Evolutionary conservation across 2,329 filamentous ascomycete genomes (phyloP), one percentile per base, ranked within the genome.

Genomic region (Phyllosticta capitalensis): DNA sequence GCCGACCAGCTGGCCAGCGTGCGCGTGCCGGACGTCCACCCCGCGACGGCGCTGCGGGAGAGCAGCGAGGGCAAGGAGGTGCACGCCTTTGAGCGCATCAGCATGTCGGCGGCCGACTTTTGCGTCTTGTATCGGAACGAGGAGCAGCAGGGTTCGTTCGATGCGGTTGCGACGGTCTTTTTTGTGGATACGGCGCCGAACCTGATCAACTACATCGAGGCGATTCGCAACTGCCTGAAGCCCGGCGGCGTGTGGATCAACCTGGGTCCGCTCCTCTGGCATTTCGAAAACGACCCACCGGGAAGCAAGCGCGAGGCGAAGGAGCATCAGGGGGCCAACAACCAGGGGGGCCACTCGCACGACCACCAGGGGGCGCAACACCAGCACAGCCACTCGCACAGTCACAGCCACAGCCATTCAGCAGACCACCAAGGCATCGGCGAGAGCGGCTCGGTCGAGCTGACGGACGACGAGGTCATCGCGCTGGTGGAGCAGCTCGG

Each of bases 151-250:
- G 80, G 79, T 0, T 67, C 72, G 0, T 97, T 91, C 71, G 86
- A 96, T 67, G 91, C 87, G 1, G 90, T 97, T 1, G 85, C 89
- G 0, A 90, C 88, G 2, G 89, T 96, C 10, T 99, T 97, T 76
- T 99, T 99, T 76, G 87, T 99, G 61, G 95, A 99, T 71, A 99
- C 94, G 1, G 94, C 94, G 2, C 92, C 92, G 1, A 97, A 99
- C 70, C 72, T 96, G 30, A 87, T 97, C 58, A 83, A 88, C 1
- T 99, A 99, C 69, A 83, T 99, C 33, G 86, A 95, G 69, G 86
- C 91, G 1, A 89, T 97, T 58, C 78, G 76, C 50, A 83, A 88
- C 68, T 95, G 92, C 67, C 80, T 99, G 55, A 84, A 82, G 65
- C 79, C 83, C 0, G 88, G 88, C 24, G 94, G 94, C 0, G 67